Base-by-base conservation (phyloP, 2,329 filamentous ascomycete species). In the Exophiala dermatitidis region DNA sequence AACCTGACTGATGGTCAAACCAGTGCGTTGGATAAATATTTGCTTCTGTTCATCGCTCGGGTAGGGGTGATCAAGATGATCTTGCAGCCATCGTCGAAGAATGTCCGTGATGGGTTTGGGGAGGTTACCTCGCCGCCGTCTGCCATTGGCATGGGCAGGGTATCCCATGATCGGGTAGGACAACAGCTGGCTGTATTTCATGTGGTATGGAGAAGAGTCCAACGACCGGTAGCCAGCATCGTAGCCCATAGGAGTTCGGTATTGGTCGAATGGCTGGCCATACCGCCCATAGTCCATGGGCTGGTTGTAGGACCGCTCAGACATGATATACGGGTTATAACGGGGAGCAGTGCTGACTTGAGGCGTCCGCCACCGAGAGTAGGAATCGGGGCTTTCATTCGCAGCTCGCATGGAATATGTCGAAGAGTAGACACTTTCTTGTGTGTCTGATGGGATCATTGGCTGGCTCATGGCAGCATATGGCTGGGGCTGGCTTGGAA, bases 41-140 rank as follows among this genome's bases (percentile, higher is more conserved):
- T 90, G 82, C 70, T 95, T 94, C 72, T 94, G 86, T 58, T 94
- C 88, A 68, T 94, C 88, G 5, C 83, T 89, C 1, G 89, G 88
- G 66, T 95, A 94, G 0, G 89, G 88, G 64, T 93, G 88, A 56
- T 83, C 76, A 4, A 89, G 69, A 68, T 93, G 86, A 12, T 77
- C 77, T 46, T 83, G 71, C 60, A 94, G 90, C 90, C 90, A 95
- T 0, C 80, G 74, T 49, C 86, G 81, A 40, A 95, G 75, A 61
- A 87, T 84, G 66, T 90, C 86, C 0, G 89, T 95, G 0, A 88
- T 88, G 51, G 90, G 86, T 66, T 94, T 94, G 12, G 90, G 89
- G 2, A 95, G 75, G 65, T 95, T 95, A 1, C 90, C 89, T 36
- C 90, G 79, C 48, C 88, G 77, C 67, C 77, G 74, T 64, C 78